A percentile compares a stretch with the other conserved stretches of the same genome.
Evolutionary conservation across 176 grass and related monocot species (phyloP).

Genomic region (Carex littledalei): DNA sequence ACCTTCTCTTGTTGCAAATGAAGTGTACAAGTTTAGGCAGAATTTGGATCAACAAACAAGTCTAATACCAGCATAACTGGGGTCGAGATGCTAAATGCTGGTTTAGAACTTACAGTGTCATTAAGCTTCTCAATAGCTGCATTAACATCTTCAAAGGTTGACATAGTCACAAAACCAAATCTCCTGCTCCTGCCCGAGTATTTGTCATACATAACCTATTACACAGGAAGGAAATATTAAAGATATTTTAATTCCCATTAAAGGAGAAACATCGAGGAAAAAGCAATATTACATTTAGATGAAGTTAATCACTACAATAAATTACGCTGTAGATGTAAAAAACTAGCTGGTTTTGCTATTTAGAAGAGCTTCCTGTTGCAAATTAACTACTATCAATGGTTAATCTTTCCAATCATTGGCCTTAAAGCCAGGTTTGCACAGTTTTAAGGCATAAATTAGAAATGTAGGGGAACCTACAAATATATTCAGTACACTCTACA

Average conservation of each 20-base stretch:
- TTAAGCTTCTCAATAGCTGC: conserved; percentile 59
- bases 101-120: conserved; percentile 47
- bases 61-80: neutral
- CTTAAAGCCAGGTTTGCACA: neutral
- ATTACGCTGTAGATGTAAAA: neutral
- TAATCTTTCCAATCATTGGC: neutral
- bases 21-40: neutral
- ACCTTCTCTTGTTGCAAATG: neutral
- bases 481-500: neutral
- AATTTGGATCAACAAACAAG: neutral
- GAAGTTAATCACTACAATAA: neutral
- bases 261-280: neutral
- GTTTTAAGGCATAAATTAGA: neutral
- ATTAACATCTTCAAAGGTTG: conserved; percentile 43
- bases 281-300: neutral
- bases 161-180: conserved; percentile 95
- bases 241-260: neutral
- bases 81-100: neutral
- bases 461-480: neutral
- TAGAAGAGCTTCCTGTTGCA: neutral
- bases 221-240: neutral
- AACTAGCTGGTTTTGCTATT: neutral
- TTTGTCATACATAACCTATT: conserved; percentile 97
- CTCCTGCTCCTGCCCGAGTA: conserved; percentile 80
- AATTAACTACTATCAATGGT: neutral